phyloP scores from a whole-genome alignment of 192 early-diverging fungal species.

The Linnemannia schmuckeri region DNA sequence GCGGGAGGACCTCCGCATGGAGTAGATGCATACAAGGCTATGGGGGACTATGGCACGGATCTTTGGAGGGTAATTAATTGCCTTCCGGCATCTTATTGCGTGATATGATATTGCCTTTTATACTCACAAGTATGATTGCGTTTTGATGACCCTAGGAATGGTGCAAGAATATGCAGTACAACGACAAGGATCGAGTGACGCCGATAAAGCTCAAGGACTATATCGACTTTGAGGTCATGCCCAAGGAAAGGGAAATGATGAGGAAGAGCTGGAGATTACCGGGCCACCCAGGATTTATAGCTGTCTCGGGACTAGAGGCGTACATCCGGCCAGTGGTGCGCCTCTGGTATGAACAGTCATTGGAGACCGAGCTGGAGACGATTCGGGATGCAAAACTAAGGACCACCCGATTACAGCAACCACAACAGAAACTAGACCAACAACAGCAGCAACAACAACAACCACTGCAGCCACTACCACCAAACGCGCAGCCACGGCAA shows the following conservation, averaged over 20 bases:
- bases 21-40: neutral
- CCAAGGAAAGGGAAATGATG: neutral
- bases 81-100: neutral
- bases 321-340: neutral
- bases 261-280: neutral
- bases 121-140: neutral
- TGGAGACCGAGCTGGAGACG: neutral
- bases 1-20: neutral
- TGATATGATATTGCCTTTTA: neutral
- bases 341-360: slow-evolving; percentile 1
- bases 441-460: neutral
- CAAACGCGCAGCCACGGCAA: neutral
- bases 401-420: neutral
- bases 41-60: neutral
- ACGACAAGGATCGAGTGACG: neutral
- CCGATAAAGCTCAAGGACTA: slow-evolving; percentile 1
- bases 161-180: neutral
- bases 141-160: neutral
- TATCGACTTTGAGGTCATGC: neutral
- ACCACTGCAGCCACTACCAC: neutral
- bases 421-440: neutral
- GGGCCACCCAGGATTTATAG: neutral
- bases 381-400: neutral
- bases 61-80: neutral
- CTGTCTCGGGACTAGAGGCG: neutral